Base-by-base conservation (phyloP, 345 rosid genomes). In the Salix suchowensis region DNA sequence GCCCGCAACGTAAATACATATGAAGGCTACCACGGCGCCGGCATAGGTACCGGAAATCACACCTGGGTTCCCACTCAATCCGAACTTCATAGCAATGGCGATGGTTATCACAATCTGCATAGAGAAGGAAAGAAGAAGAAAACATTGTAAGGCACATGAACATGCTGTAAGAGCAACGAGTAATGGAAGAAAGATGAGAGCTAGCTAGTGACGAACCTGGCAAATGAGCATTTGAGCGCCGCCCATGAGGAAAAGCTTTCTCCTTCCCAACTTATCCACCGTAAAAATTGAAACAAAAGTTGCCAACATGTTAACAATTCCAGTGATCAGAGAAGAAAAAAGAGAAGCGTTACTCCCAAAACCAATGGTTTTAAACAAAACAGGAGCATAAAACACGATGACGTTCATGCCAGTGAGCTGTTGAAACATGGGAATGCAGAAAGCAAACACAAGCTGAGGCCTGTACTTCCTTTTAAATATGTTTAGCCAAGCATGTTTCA, bases 1-100 rank as follows among this genome's bases (percentile, higher is more conserved):
- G 5, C 84, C 94, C 0, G 87, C 83, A 26, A 87, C 86, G 46
- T 83, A 90, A 6, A 79, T 65, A 71, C 94, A 90, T 52, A 88
- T 87, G 28, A 74, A 52, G 1, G 58, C 70, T 61, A 88, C 91
- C 26, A 90, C 68, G 18, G 55, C 16, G 18, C 26, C 23, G 5
- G 88, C 87, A 54, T 82, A 88, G 71, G 75, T 1, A 26, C 65
- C 74, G 8, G 83, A 74, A 34, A 91, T 50, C 1, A 72, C 80
- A 2, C 82, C 86, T 36, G 84, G 86, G 61, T 82, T 67, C 13
- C 92, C 94, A n/a, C 70, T 36, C 36, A 66, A 39, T 73, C 94
- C 94, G 18, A 91, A 90, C 61, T 91, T 88, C 21, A 48, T 28
- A 0, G 81, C 92, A 28, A 91, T 88, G 19, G 82, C 76, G 12